A percentile compares a stretch with the other conserved stretches of the same genome.
Evolutionary conservation across 192 early-diverging fungal genomes (phyloP).

Genomic region (Jimgerdemannia lactiflua): DNA sequence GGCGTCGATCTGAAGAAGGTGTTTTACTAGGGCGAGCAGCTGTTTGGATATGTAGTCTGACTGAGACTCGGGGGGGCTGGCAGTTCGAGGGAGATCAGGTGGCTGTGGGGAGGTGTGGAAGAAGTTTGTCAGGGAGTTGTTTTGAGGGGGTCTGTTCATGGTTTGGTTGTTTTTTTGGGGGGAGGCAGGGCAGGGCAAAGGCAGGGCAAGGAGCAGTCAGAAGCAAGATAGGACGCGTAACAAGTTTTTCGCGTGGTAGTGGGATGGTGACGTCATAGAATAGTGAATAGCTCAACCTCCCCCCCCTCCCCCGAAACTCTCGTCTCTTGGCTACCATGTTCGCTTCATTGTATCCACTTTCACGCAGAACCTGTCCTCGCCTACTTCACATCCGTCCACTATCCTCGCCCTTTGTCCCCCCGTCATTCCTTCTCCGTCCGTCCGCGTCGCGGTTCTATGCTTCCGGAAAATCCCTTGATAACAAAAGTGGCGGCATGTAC

Average conservation of each 20-base stretch:
- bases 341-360: not conserved
- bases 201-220: no score
- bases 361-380: not conserved
- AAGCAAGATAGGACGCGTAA: no score
- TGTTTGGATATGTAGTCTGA: not conserved
- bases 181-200: no score
- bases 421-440: not conserved
- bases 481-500: not conserved
- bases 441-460: not conserved
- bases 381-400: not conserved
- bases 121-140: not conserved
- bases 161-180: no score
- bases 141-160: no score
- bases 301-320: no score
- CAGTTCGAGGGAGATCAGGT: no score
- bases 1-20: not conserved
- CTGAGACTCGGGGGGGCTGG: not conserved
- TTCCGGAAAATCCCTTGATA: not conserved
- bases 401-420: not conserved
- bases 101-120: not conserved
- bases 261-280: no score
- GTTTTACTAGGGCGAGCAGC: not conserved
- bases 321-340: no score
- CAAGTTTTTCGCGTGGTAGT: no score
- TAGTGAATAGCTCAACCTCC: no score